phyloP scores from a whole-genome alignment of 192 early-diverging fungal genomes.

The Coemansia sp. region DNA sequence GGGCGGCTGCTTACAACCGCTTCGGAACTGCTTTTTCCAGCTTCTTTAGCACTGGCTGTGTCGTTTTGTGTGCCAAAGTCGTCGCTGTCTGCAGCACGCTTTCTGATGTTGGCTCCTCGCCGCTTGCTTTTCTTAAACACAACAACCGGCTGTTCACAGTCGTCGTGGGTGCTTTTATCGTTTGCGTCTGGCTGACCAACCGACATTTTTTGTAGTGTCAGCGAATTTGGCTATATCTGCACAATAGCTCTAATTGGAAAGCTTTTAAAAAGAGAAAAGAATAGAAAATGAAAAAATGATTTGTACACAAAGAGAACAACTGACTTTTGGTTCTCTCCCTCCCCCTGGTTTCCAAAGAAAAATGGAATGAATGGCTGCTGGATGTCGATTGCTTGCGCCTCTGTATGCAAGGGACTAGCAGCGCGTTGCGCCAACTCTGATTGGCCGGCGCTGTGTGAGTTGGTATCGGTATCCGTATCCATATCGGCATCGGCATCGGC shows the following conservation, averaged over 20 bases:
- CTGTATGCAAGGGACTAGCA: background rate
- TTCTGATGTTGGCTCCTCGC: conserved; percentile 49
- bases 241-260: background rate
- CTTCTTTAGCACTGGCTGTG: background rate
- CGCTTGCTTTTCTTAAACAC: conserved; percentile 48
- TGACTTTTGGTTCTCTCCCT: background rate
- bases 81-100: conserved; percentile 38
- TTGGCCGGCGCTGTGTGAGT: no score
- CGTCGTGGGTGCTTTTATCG: background rate
- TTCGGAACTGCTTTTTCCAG: conserved; percentile 13
- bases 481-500: no score
- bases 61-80: conserved; percentile 13
- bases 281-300: background rate
- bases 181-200: background rate
- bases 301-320: background rate
- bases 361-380: background rate
- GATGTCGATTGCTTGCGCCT: background rate
- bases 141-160: background rate
- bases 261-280: conserved; percentile 2
- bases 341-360: no score
- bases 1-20: conserved; percentile 11
- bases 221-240: background rate
- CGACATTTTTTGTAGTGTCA: no score
- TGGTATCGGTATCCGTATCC: no score
- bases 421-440: background rate